A percentile compares a stretch with the other conserved stretches of the same genome.
These are phyloP conservation scores for Raphidocelis subcapitata DNA, from an alignment of 139 green algal species.

Conservation along the genomic window DNA sequence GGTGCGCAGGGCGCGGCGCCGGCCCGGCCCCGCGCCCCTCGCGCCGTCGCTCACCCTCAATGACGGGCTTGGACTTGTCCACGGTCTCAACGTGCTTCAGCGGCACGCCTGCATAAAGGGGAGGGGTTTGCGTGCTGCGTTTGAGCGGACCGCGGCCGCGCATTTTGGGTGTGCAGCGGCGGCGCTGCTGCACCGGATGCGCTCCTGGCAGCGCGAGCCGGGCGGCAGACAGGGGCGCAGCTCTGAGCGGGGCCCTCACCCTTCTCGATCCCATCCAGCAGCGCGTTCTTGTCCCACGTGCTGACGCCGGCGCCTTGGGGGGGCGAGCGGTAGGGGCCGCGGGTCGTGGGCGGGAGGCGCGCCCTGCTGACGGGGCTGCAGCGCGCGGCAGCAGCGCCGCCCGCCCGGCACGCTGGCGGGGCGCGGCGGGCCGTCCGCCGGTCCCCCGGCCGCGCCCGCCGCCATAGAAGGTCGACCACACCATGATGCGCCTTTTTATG, in stretches of 20 bases:
- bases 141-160: neutral
- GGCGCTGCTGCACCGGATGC: neutral
- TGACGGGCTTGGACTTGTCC: constrained; percentile 9
- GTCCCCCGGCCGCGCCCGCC: too few relatives aligned
- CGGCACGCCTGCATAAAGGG: constrained; percentile 10
- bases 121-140: neutral
- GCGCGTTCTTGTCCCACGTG: constrained; percentile 26
- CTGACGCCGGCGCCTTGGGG: constrained; percentile 5
- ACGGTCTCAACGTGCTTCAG: constrained; percentile 22
- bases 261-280: constrained; percentile 14
- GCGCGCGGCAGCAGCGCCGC: too few relatives aligned
- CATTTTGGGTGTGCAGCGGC: neutral
- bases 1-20: neutral
- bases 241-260: neutral
- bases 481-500: too few relatives aligned
- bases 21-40: neutral
- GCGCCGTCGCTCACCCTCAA: constrained; percentile 19
- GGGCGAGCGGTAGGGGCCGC: neutral
- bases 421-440: too few relatives aligned
- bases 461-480: too few relatives aligned
- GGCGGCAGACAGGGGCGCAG: neutral
- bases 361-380: too few relatives aligned
- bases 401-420: too few relatives aligned
- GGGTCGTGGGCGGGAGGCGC: too few relatives aligned
- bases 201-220: neutral